Base-by-base conservation (phyloP, 179 eudicot genomes). In the Vitellaria paradoxa region DNA sequence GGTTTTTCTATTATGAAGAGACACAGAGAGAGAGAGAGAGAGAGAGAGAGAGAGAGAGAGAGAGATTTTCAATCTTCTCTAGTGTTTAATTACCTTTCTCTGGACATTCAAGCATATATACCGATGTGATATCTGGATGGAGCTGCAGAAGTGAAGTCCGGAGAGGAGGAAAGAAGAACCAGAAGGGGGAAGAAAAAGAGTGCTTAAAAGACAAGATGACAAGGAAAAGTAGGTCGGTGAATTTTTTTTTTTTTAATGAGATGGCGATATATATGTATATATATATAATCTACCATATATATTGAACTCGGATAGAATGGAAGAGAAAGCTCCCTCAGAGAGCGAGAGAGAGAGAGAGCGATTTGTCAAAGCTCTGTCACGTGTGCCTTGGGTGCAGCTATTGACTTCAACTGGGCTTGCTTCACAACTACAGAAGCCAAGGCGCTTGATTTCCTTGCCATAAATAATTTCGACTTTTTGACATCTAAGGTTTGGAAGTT, bases 71-170 rank as follows among this genome's bases (percentile, higher is more conserved):
- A 52, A 68, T n/a, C 18, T 20, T 46, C 50, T 50, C 18, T 12
- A 6, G 40, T 56, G 45, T n/a, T 59, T 23, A 6, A 49, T 20
- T 75, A 89, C 91, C 91, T 88, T 84, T 91, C 93, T 83, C 91
- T 85, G 86, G 91, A 91, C 96, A 89, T 91, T 77, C 81, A 77
- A 45, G 83, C 85, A 85, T 87, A 85, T 30, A 30, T 30, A 30
- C 83, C 76, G 59, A 5, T 79, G 14, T 21, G 61, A 9, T 37
- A 52, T 75, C 65, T 24, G 85, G 78, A 55, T 46, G 24, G 70
- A 71, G 74, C 40, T 20, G 10, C 60, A 23, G 24, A 30, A 5
- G 76, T 63, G 76, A 46, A 49, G 40, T 65, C 14, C 14, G 24
- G 18, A 50, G 81, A 60, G 76, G 53, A 40, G 40, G 77, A 70